Evolutionary conservation across 2,329 filamentous ascomycete species (phyloP), one percentile per base, ranked within the genome.

Genomic region (Talaromyces sp.): DNA sequence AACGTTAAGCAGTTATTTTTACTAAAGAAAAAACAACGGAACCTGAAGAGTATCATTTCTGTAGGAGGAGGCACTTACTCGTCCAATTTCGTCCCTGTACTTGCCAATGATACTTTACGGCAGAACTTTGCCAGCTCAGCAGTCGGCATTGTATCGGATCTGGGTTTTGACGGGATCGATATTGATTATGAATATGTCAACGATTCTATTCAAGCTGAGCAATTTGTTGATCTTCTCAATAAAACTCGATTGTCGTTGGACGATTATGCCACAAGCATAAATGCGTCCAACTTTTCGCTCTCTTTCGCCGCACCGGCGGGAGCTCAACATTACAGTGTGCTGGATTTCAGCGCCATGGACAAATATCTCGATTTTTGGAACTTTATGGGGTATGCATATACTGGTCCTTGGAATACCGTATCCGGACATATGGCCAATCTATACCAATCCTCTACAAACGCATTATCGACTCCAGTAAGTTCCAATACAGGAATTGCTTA

Each of bases 31-130:
- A 75, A 80, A 63, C 84, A 95, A 70, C 84, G 89, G 17, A 84
- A 88, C 53, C 74, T 95, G 58, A 95, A 95, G 73, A 80, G 88
- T 2, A 80, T 97, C 11, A 82, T 97, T 3, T 92, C 87, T 56
- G 89, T 95, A 58, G 91, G 91, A 39, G 91, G 91, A 15, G 94
- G 87, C 85, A 89, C 84, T 0, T 89, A 87, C 70, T 88, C 85
- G 1, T 71, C 82, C 71, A 92, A 93, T 75, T 93, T 96, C 74
- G 77, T 81, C 1, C 75, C 70, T 17, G 88, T 89, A 0, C 84
- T 84, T 0, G 81, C 81, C 1, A 86, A 84, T 0, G 76, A 79
- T 0, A 73, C 76, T 2, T 83, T 85, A 3, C 81, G 89, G 6
- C 73, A 76, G 63, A 80, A 61, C 4, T 93, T 94, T 67, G 89